phyloP scores from a whole-genome alignment of 2,329 filamentous ascomycete species.

The Plectosphaerella sp. region DNA sequence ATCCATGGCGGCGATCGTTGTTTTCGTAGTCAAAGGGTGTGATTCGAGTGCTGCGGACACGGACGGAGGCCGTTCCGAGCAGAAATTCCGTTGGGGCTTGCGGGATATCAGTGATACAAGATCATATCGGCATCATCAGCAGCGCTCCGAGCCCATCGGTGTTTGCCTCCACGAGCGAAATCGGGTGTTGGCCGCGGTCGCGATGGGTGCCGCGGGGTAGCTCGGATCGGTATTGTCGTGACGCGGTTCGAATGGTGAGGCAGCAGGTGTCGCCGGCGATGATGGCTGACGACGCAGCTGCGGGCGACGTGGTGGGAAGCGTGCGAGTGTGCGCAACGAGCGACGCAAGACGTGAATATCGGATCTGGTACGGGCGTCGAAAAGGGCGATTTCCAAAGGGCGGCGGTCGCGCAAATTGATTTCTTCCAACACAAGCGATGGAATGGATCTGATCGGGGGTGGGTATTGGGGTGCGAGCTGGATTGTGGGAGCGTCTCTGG shows the following conservation, averaged over 20 bases:
- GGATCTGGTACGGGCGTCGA: too few species aligned
- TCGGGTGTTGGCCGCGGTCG: too few species aligned
- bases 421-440: neutral
- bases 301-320: too few species aligned
- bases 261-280: too few species aligned
- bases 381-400: neutral
- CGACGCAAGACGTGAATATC: neutral
- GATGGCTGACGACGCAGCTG: too few species aligned
- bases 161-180: neutral
- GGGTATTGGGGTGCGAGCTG: neutral
- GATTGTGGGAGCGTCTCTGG: neutral
- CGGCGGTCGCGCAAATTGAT: neutral
- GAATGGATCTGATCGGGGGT: neutral
- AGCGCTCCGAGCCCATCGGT: constrained; percentile 6
- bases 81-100: constrained; percentile 10
- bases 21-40: too few species aligned
- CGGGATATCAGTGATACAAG: constrained; percentile 12
- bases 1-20: constrained; percentile 40
- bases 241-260: too few species aligned
- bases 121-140: constrained; percentile 16
- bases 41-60: too few species aligned
- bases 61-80: neutral
- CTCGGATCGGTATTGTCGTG: too few species aligned
- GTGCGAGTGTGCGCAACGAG: too few species aligned
- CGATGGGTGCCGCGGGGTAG: too few species aligned